phyloP scores from a whole-genome alignment of 2,329 filamentous ascomycete genomes.

The Chrysoporthe puriensis region DNA sequence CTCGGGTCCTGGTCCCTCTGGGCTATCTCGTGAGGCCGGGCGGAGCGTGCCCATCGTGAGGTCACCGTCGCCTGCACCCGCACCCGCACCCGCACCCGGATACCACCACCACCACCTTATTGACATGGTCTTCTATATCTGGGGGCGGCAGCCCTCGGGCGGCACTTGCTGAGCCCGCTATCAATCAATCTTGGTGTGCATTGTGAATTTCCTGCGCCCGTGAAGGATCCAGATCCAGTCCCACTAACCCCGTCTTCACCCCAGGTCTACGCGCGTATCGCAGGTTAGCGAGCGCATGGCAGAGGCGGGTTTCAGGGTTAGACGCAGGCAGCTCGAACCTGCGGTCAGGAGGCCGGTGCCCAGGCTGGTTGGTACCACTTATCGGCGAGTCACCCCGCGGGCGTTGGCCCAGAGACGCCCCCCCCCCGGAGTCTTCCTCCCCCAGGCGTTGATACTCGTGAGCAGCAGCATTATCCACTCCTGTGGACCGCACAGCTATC shows the following conservation, averaged over 20 bases:
- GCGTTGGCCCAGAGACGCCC: background rate
- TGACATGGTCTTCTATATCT: no score
- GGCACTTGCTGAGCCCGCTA: no score
- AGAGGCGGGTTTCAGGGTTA: background rate
- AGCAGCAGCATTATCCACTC: background rate
- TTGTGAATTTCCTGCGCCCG: no score
- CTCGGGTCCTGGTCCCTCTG: no score
- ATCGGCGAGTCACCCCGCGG: background rate
- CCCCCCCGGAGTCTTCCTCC: background rate
- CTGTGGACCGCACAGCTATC: slow-evolving; percentile 3
- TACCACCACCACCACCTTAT: no score
- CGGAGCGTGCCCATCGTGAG: background rate
- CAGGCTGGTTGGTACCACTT: background rate
- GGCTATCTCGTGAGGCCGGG: background rate
- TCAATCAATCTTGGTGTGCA: no score
- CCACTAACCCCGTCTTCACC: background rate
- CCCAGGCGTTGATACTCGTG: slow-evolving; percentile 7
- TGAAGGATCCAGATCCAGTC: background rate
- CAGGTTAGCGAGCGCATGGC: background rate
- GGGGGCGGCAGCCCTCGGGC: no score
- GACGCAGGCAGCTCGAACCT: background rate
- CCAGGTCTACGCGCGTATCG: no score
- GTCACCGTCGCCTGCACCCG: background rate
- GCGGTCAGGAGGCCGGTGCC: background rate
- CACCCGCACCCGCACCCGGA: background rate